Conservation (phyloP, 2,329 filamentous ascomycete species). For the Colletotrichum filicis region DNA sequence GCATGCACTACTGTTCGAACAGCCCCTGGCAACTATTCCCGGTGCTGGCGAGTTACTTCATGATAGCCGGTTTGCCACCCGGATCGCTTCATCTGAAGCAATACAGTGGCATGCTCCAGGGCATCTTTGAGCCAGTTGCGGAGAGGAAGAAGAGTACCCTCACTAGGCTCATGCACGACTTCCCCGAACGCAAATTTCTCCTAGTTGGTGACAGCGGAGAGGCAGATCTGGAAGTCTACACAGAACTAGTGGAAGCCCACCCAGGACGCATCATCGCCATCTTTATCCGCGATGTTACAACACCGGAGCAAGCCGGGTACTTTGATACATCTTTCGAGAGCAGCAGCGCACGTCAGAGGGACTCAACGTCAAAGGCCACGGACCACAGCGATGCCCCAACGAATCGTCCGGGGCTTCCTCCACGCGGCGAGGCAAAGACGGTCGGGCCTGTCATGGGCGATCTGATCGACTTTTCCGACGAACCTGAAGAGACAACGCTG, state of each 20-base stretch:
- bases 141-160: constrained; percentile 92
- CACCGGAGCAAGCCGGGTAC: constrained; percentile 76
- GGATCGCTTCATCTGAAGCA: constrained; percentile 97
- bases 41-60: constrained; percentile 86
- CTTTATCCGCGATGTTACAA: constrained; percentile 97
- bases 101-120: constrained; percentile 96
- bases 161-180: constrained; percentile 87
- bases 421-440: constrained; percentile 40
- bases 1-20: constrained; percentile 98
- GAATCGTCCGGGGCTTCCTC: constrained; percentile 46
- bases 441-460: constrained; percentile 62
- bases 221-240: constrained; percentile 96
- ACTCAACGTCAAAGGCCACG: constrained; percentile 36
- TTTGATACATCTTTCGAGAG: constrained; percentile 72
- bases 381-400: constrained; percentile 37
- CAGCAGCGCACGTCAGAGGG: constrained; percentile 38
- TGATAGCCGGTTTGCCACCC: constrained; percentile 79
- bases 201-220: constrained; percentile 96
- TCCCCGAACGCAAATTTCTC: constrained; percentile 89
- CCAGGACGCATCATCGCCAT: constrained; percentile 86
- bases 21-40: constrained; percentile 98
- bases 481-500: constrained; percentile 52
- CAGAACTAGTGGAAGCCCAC: constrained; percentile 86
- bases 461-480: constrained; percentile 70
- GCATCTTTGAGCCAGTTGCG: constrained; percentile 96